Evolutionary conservation across 2,329 filamentous ascomycete species (phyloP), one percentile per base, ranked within the genome.

Genomic region (Beauveria caledonica): DNA sequence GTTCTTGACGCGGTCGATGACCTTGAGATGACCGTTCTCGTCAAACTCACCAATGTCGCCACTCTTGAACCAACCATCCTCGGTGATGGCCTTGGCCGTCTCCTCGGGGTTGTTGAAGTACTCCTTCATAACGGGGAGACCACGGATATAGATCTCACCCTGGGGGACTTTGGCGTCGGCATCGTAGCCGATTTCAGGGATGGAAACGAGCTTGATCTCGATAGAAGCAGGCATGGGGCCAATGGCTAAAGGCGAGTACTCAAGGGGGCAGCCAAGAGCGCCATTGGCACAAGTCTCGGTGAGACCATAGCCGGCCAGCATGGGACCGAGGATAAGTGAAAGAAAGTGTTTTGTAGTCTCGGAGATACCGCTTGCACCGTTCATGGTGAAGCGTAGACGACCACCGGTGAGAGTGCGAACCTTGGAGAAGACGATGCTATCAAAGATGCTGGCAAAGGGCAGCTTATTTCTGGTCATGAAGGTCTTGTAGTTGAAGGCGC

Each of bases 1-100:
- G 76, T 97, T 97, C 86, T 97, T 97, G 85, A 96, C 92, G 67
- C 93, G 90, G 74, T 97, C 93, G 70, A 97, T 92, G 72, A 97
- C 87, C 67, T 81, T 84, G 65, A 97, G 76, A 72, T 96, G 89
- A 48, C 93, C 93, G 63, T 87, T 81, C 49, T 78, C 71, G 73
- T 93, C 87, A 68, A 93, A 94, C 72, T 97, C 90, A 68, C 93
- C 93, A 72, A 97, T 94, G 69, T 97, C 93, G 63, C 93, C 93
- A 17, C 92, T 96, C 82, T 89, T 93, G 83, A 97, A 97, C 94
- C 94, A 97, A 54, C 91, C 91, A 68, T 96, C 94, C 3, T 85
- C 73, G 1, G 89, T 92, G 64, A 93, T 82, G 5, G 88, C 81
- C 71, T 88, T 88, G 68, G 80, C 81, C 7, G 91, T 96, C 77